These are phyloP conservation scores for Lactarius sp. DNA, from an alignment of 768 basidiomycete species.

Conservation along the genomic window DNA sequence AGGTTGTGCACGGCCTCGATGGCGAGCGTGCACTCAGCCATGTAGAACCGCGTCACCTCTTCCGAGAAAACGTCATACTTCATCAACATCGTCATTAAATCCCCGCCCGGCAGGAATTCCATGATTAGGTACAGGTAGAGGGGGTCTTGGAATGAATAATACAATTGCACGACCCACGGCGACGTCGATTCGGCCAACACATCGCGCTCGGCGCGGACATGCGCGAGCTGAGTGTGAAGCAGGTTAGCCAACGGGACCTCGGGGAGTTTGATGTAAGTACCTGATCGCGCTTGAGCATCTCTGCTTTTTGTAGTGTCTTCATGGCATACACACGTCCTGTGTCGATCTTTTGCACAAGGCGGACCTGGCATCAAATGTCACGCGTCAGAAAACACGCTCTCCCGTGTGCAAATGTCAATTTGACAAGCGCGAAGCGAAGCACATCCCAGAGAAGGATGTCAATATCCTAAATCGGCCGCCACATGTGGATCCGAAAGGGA, in stretches of 20 bases:
- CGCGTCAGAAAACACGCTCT: conserved; percentile 3
- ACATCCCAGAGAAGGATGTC: not conserved
- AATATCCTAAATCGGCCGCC: not conserved
- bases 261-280: conserved; percentile 34
- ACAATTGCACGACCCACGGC: conserved; percentile 94
- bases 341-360: conserved; percentile 93
- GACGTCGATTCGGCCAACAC: conserved; percentile 94
- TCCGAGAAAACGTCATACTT: conserved; percentile 99
- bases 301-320: conserved; percentile 95
- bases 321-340: conserved; percentile 99
- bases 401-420: not conserved
- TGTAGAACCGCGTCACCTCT: conserved; percentile 98
- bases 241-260: not conserved
- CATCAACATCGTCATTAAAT: conserved; percentile 99
- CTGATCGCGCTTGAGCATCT: conserved; percentile 99
- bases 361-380: conserved; percentile 46
- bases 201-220: conserved; percentile 96
- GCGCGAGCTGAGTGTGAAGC: conserved; percentile 64
- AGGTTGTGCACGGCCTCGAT: conserved; percentile 97
- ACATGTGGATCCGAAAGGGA: not conserved
- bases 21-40: conserved; percentile 94
- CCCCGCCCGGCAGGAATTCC: conserved; percentile 98
- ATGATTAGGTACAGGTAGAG: conserved; percentile 93
- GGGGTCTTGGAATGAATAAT: conserved; percentile 95
- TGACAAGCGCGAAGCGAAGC: not conserved